These are phyloP conservation scores for Fusarium palustre DNA, from an alignment of 2,329 filamentous ascomycete genomes.

Conservation along the genomic window DNA sequence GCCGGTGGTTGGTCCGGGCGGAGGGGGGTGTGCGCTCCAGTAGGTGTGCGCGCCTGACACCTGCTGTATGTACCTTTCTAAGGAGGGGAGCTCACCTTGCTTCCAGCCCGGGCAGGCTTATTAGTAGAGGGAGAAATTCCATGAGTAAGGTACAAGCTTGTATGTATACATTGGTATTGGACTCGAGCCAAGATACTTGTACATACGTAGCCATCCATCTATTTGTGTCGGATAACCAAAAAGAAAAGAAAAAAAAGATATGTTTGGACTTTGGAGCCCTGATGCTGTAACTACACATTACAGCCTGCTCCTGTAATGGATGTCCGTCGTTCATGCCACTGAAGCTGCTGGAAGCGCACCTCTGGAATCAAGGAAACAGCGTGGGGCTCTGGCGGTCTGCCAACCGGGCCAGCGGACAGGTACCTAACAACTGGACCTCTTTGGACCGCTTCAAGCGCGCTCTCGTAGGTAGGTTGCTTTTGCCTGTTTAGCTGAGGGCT, in stretches of 20 bases:
- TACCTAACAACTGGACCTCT: not conserved
- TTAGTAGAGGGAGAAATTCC: not conserved
- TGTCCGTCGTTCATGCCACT: constrained; percentile 9
- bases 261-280: constrained; percentile 1
- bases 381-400: constrained; percentile 36
- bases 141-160: constrained; percentile 12
- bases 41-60: constrained; percentile 19
- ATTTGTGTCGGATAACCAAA: constrained; percentile 1
- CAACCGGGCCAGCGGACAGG: constrained; percentile 45
- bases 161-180: constrained; percentile 15
- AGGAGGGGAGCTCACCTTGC: not conserved
- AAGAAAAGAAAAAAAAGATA: too few relatives aligned
- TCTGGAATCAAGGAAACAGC: constrained; percentile 15
- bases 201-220: not conserved
- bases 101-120: not conserved
- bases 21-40: constrained; percentile 22
- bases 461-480: constrained; percentile 24
- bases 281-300: not conserved
- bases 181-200: constrained; percentile 21
- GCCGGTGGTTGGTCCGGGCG: constrained; percentile 47
- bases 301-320: not conserved
- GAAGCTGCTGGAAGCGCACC: constrained; percentile 28
- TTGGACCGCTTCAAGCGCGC: constrained; percentile 41
- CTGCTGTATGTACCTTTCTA: not conserved
- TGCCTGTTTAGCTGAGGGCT: not conserved